phyloP scores from a whole-genome alignment of 2,329 filamentous ascomycete species.

The Claviceps fusiformis region DNA sequence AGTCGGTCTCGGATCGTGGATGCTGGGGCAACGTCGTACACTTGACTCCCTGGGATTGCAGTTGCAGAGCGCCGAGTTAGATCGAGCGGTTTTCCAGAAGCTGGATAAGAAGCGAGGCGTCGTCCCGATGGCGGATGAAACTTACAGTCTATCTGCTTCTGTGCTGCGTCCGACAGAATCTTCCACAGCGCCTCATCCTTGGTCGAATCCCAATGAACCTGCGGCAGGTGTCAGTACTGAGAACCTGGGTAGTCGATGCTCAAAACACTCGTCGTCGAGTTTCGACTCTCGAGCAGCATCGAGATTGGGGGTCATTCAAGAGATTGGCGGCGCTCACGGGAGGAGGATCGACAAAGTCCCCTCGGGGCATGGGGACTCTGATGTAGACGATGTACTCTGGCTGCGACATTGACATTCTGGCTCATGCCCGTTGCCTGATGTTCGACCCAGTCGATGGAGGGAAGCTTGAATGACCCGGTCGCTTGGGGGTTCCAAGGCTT shows the following conservation, averaged over 20 bases:
- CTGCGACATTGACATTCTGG: constrained; percentile 35
- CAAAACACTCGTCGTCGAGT: neutral
- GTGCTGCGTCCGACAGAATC: constrained; percentile 67
- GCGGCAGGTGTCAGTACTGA: constrained; percentile 4
- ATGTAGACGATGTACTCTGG: constrained; percentile 65
- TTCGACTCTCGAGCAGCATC: neutral
- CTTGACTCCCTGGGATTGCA: constrained; percentile 50
- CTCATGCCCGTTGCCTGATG: neutral
- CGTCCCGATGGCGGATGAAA: neutral
- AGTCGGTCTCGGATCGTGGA: neutral
- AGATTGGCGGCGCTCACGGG: constrained; percentile 42
- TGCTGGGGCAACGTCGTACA: constrained; percentile 34
- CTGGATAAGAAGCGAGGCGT: too few species aligned
- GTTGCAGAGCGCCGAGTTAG: constrained; percentile 11
- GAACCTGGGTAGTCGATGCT: neutral
- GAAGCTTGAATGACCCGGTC: neutral
- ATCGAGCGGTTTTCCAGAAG: too few species aligned
- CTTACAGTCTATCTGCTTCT: constrained; percentile 78
- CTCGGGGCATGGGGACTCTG: constrained; percentile 75
- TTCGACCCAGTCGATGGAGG: neutral
- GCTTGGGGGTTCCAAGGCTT: neutral
- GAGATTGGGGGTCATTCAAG: neutral
- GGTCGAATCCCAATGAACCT: constrained; percentile 77
- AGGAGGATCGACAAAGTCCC: constrained; percentile 80
- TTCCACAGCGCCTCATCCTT: constrained; percentile 90